phyloP scores from a whole-genome alignment of 352 stramenopile species.

The Globisporangium splendens region DNA sequence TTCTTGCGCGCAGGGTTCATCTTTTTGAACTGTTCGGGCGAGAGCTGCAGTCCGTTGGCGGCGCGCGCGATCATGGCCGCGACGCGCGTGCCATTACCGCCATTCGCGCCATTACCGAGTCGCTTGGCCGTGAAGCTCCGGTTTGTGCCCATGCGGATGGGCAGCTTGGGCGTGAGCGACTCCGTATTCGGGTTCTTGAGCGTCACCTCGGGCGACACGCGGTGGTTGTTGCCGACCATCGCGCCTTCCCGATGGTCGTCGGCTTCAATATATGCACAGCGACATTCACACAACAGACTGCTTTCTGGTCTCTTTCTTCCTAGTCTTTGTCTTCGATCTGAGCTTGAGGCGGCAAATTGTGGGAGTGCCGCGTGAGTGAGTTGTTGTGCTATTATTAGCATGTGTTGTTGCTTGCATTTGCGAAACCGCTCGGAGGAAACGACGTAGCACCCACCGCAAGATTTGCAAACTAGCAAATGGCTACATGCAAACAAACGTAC shows the following conservation, averaged over 20 bases:
- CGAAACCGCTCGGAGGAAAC: too few relatives aligned
- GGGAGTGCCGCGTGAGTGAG: too few relatives aligned
- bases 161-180: constrained; percentile 58
- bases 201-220: constrained; percentile 70
- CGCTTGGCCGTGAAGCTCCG: constrained; percentile 23
- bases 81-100: background rate
- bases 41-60: constrained; percentile 12
- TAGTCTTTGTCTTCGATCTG: too few relatives aligned
- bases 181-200: constrained; percentile 55
- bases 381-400: too few relatives aligned
- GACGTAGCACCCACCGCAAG: too few relatives aligned
- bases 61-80: constrained; percentile 10
- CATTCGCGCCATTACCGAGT: background rate
- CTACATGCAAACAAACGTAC: too few relatives aligned
- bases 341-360: too few relatives aligned
- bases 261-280: too few relatives aligned
- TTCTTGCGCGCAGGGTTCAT: constrained; percentile 34
- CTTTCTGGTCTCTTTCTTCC: too few relatives aligned
- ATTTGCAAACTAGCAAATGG: too few relatives aligned
- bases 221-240: constrained; percentile 39
- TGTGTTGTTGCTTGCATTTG: too few relatives aligned
- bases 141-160: constrained; percentile 33
- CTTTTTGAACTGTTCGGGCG: constrained; percentile 35
- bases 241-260: background rate
- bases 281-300: too few relatives aligned